Base-by-base conservation (phyloP, 768 basidiomycete species). In the Psilocybe tampanensis region DNA sequence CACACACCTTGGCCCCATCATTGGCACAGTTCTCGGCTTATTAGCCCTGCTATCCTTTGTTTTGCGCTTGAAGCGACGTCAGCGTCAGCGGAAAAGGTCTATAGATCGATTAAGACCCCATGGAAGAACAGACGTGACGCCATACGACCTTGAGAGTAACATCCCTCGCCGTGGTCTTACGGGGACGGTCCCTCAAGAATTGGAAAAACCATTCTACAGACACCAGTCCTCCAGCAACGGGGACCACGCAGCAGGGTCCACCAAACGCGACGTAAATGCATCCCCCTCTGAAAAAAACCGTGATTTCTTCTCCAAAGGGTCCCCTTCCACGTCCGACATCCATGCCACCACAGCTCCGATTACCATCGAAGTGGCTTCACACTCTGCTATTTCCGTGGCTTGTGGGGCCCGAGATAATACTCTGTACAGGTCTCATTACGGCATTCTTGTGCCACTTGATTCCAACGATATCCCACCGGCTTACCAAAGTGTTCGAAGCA, bases 401-500 rank as follows among this genome's bases (percentile, higher is more conserved):
- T 19, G 12, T 26, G 17, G 26, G 21, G 44, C 9, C 3, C 4
- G 19, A 5, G n/a, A 49, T 24, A 29, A 22, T 11, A 17, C 13
- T 33, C 26, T 29, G 15, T 49, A 49, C 29, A 29, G 47, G 18
- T n/a, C 47, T 5, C 47, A 15, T 15, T 49, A 49, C 17, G n/a
- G 22, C 13, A n/a, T 32, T 8, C 42, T 54, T 54, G 43, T 13
- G 21, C 52, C 23, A 26, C 15, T 45, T 11, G 57, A 58, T 33
- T 24, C 36, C 6, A 48, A 42, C 26, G 44, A 53, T 13, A 23
- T 54, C 11, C 52, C 52, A 15, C 57, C 57, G 41, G 47, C 57
- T 19, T 58, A 58, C 19, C 57, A 58, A 32, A 58, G 57, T 22
- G 36, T 44, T 2, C 32, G 52, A 23, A 52, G 44, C 29, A 29